Conservation (phyloP, 1,139 yeast species). For the Suhomyces maxii region DNA sequence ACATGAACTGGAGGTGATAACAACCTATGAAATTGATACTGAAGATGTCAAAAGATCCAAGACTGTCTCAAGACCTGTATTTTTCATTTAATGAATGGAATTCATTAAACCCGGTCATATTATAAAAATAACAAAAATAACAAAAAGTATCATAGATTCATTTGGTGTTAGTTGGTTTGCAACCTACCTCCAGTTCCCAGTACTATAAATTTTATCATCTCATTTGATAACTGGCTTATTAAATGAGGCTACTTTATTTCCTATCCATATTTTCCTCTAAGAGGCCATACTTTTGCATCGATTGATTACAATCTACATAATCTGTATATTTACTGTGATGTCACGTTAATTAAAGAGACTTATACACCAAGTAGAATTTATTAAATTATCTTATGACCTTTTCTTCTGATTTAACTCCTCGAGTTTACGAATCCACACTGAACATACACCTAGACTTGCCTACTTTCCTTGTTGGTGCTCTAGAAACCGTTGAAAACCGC, state of each 20-base stretch:
- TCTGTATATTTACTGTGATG: background rate
- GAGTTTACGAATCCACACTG: too few relatives aligned
- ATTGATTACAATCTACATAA: background rate
- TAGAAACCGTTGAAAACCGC: too few relatives aligned
- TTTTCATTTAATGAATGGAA: constrained; percentile 10
- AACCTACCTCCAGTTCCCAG: background rate
- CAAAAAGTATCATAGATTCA: too few relatives aligned
- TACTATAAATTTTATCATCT: background rate
- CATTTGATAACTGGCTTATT: constrained; percentile 1
- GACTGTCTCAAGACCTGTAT: constrained; percentile 14
- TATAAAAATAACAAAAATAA: too few relatives aligned
- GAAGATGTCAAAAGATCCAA: constrained; percentile 15
- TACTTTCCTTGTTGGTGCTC: too few relatives aligned
- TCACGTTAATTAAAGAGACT: background rate
- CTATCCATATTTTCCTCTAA: background rate
- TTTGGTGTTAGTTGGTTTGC: background rate
- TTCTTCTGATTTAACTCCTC: too few relatives aligned
- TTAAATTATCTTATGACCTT: too few relatives aligned
- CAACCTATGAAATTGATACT: constrained; percentile 7
- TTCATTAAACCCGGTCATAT: too few relatives aligned
- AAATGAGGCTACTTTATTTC: constrained; percentile 1
- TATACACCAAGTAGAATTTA: background rate
- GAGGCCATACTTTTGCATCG: background rate
- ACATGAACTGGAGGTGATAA: constrained; percentile 6
- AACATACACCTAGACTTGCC: too few relatives aligned